A percentile compares a stretch with the other conserved stretches of the same genome.
phyloP scores from a whole-genome alignment of 306 rosid species.

The Citrullus mucosospermus region DNA sequence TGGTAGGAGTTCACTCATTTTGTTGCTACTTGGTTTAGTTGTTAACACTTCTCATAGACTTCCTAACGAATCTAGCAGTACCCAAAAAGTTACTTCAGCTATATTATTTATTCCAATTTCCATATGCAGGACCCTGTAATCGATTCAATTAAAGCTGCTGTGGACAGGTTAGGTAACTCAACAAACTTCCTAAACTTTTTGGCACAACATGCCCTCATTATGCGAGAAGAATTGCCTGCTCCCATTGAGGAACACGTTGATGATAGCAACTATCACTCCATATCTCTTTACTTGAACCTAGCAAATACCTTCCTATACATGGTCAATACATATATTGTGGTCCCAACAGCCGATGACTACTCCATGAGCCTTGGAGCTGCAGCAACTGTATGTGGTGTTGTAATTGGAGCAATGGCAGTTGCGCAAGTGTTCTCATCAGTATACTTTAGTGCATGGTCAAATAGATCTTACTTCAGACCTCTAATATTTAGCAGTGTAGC shows the following conservation, averaged over 20 bases:
- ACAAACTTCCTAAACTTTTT: constrained; percentile 88
- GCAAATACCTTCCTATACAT: constrained; percentile 90
- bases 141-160: constrained; percentile 75
- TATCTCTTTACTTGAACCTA: constrained; percentile 81
- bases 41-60: not conserved
- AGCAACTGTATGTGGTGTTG: constrained; percentile 94
- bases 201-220: constrained; percentile 95
- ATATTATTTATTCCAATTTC: constrained; percentile 14
- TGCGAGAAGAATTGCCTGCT: constrained; percentile 81
- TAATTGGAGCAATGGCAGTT: constrained; percentile 97
- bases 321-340: constrained; percentile 96
- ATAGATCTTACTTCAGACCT: constrained; percentile 83
- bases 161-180: constrained; percentile 74
- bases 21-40: constrained; percentile 5
- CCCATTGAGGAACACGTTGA: constrained; percentile 54
- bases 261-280: constrained; percentile 63
- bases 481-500: constrained; percentile 86
- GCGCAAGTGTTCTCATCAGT: constrained; percentile 97
- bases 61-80: constrained; percentile 1
- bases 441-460: constrained; percentile 99
- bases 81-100: not conserved
- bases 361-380: constrained; percentile 95
- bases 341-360: constrained; percentile 99
- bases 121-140: constrained; percentile 83
- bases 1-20: constrained; percentile 7